Conservation (phyloP, 1,284 basidiomycete genomes). For the Fomitopsis schrenkii region DNA sequence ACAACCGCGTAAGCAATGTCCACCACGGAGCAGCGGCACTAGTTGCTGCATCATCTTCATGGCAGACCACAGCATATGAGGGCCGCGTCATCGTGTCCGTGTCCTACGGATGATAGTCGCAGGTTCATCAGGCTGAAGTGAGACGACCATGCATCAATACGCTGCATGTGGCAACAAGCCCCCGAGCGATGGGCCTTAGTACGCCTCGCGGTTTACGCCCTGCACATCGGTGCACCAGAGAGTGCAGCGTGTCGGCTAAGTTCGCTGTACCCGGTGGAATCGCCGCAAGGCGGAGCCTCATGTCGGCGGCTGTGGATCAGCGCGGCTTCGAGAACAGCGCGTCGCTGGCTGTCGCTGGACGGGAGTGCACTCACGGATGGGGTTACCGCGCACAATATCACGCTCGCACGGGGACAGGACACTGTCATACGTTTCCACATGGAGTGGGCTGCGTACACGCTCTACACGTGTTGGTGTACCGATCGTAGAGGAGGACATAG, state of each 20-base stretch:
- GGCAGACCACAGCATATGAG: background rate
- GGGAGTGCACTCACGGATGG: background rate
- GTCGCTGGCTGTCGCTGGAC: background rate
- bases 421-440: background rate
- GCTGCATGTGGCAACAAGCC: background rate
- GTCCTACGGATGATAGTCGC: background rate
- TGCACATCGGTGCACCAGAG: background rate
- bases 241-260: constrained; percentile 9
- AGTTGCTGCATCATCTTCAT: background rate
- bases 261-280: constrained; percentile 2
- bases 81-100: background rate
- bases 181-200: background rate
- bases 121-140: background rate
- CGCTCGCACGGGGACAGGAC: background rate
- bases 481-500: background rate
- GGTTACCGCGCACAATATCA: background rate
- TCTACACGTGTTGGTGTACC: constrained; percentile 1
- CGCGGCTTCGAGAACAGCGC: background rate
- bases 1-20: background rate
- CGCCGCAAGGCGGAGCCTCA: constrained; percentile 1
- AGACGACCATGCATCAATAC: background rate
- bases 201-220: constrained; percentile 5
- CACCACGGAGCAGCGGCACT: background rate
- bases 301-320: constrained; percentile 1
- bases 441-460: background rate